phyloP scores from a whole-genome alignment of 164 flowering plant species.

The Litsea cubeba region DNA sequence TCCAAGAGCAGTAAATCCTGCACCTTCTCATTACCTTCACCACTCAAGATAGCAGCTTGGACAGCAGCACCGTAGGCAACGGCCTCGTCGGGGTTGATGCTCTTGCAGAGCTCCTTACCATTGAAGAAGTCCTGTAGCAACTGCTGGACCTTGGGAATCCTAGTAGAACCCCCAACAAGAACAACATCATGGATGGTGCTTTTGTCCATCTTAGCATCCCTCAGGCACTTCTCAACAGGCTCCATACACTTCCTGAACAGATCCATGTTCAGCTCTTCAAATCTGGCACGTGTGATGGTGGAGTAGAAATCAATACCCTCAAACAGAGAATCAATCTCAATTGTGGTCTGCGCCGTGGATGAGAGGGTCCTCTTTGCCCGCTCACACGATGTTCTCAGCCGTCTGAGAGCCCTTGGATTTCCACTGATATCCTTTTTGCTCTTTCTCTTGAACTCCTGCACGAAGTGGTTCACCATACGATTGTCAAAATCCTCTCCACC shows the following conservation, averaged over 20 bases:
- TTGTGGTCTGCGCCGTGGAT: conserved; percentile 44
- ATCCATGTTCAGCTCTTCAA: conserved; percentile 61
- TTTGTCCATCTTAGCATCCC: conserved; percentile 57
- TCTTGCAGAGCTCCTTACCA: conserved; percentile 59
- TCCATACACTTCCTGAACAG: conserved; percentile 57
- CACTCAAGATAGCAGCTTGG: conserved; percentile 52
- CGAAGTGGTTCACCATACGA: conserved; percentile 55
- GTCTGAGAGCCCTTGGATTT: conserved; percentile 45
- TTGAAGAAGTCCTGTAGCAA: conserved; percentile 58
- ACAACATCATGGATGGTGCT: conserved; percentile 47
- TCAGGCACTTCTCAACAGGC: conserved; percentile 48
- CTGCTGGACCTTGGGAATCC: conserved; percentile 57
- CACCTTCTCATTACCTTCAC: conserved; percentile 56
- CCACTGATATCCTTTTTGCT: conserved; percentile 50
- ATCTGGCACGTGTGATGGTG: conserved; percentile 50
- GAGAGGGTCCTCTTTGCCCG: conserved; percentile 57
- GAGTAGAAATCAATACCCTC: conserved; percentile 55
- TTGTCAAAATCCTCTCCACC: conserved; percentile 72
- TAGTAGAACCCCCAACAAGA: conserved; percentile 59
- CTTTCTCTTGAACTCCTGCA: conserved; percentile 46
- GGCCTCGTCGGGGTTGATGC: conserved; percentile 63
- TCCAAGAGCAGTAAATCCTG: conserved; percentile 47
- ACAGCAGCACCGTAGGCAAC: conserved; percentile 66
- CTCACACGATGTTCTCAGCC: conserved; percentile 49
- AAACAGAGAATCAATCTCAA: conserved; percentile 50